phyloP scores from a whole-genome alignment of 2,329 filamentous ascomycete species.

The Fusarium chlamydosporum region DNA sequence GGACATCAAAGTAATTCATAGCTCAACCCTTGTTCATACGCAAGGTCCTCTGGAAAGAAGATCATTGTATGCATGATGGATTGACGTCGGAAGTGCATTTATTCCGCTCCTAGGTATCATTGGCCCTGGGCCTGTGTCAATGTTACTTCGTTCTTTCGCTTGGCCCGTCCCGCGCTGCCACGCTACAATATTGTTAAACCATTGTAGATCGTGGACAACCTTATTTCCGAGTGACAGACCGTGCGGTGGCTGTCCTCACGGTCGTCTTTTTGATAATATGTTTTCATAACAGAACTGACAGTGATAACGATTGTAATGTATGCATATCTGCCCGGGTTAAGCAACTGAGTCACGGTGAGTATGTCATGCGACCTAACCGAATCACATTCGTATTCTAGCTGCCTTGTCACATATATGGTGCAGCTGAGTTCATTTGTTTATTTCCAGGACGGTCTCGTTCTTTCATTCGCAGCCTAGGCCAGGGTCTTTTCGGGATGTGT shows the following conservation, averaged over 20 bases:
- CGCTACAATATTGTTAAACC: constrained; percentile 4
- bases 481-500: too few species aligned
- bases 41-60: neutral
- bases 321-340: too few species aligned
- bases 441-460: too few species aligned
- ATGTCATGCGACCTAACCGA: too few species aligned
- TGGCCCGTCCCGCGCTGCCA: constrained; percentile 6
- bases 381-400: too few species aligned
- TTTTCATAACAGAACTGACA: neutral
- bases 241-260: neutral
- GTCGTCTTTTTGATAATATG: neutral
- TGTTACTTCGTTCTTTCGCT: neutral
- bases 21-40: neutral
- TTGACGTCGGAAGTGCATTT: constrained; percentile 8
- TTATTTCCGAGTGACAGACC: neutral
- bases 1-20: constrained; percentile 29
- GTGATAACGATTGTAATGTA: too few species aligned
- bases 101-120: neutral
- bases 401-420: too few species aligned
- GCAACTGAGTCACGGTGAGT: too few species aligned
- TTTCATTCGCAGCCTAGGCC: too few species aligned
- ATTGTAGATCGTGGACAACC: constrained; percentile 13
- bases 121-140: constrained; percentile 3
- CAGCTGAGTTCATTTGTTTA: too few species aligned
- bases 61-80: constrained; percentile 12